phyloP scores from a whole-genome alignment of 352 stramenopile species.

The Globisporangium barbulae region DNA sequence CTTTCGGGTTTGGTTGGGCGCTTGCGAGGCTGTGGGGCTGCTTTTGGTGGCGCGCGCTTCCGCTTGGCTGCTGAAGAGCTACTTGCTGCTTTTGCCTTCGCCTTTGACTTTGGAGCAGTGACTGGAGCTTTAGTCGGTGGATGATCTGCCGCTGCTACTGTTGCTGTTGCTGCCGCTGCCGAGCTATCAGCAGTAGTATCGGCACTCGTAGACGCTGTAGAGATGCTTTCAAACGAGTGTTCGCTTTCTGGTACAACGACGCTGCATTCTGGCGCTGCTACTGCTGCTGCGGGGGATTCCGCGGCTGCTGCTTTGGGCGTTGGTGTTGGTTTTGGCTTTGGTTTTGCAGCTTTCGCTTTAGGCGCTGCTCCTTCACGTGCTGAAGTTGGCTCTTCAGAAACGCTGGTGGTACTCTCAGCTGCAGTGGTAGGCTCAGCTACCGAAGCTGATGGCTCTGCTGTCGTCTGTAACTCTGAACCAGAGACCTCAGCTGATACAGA shows the following conservation, averaged over 20 bases:
- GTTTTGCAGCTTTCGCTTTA: background rate
- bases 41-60: constrained; percentile 8
- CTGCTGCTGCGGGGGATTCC: background rate
- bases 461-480: background rate
- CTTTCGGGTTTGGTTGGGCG: constrained; percentile 2
- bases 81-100: background rate
- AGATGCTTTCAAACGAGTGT: background rate
- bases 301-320: background rate
- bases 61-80: constrained; percentile 9
- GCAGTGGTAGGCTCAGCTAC: background rate
- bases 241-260: background rate
- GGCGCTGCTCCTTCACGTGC: background rate
- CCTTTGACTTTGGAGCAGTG: background rate
- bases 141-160: background rate
- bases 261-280: background rate
- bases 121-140: background rate
- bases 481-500: background rate
- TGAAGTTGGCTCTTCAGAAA: background rate
- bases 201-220: background rate
- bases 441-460: background rate
- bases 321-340: background rate
- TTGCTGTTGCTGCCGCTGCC: background rate
- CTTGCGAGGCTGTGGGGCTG: constrained; percentile 3
- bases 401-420: background rate
- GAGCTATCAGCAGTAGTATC: background rate